Evolutionary conservation across 108 stramenopile species (phyloP).

Genomic region (Cyclotella sp.): DNA sequence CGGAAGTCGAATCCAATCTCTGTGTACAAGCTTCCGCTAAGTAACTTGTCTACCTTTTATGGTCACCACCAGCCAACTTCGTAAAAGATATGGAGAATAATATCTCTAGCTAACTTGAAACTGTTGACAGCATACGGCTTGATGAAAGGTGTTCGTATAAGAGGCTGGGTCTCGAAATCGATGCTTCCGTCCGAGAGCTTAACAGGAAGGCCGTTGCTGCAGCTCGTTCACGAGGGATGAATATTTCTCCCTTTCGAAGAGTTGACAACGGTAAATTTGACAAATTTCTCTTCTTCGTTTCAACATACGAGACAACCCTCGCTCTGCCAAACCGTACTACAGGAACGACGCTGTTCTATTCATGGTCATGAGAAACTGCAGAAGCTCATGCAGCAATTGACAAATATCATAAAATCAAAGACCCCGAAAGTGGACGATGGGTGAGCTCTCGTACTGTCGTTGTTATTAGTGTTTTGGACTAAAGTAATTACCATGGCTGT

Average conservation of each 20-base stretch:
- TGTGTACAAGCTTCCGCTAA: constrained; percentile 40
- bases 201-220: constrained; percentile 39
- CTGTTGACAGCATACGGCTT: constrained; percentile 28
- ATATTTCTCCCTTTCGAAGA: constrained; percentile 52
- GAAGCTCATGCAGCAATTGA: constrained; percentile 50
- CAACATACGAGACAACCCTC: background rate
- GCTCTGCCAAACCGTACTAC: background rate
- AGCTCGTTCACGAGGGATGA: constrained; percentile 33
- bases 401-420: constrained; percentile 50
- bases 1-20: constrained; percentile 7
- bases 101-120: constrained; percentile 40
- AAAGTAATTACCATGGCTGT: background rate
- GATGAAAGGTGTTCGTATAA: constrained; percentile 55
- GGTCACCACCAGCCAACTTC: constrained; percentile 46
- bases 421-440: constrained; percentile 58
- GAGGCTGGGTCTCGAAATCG: constrained; percentile 52
- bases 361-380: constrained; percentile 46
- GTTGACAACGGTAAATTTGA: constrained; percentile 43
- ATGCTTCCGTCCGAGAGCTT: constrained; percentile 49
- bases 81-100: constrained; percentile 40
- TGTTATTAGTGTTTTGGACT: background rate
- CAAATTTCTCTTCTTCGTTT: background rate
- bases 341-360: constrained; percentile 39
- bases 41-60: constrained; percentile 41
- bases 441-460: constrained; percentile 41